Evolutionary conservation across 441 rosid genomes (phyloP), one percentile per base, ranked within the genome.

Genomic region (Euphorbia celastroides): DNA sequence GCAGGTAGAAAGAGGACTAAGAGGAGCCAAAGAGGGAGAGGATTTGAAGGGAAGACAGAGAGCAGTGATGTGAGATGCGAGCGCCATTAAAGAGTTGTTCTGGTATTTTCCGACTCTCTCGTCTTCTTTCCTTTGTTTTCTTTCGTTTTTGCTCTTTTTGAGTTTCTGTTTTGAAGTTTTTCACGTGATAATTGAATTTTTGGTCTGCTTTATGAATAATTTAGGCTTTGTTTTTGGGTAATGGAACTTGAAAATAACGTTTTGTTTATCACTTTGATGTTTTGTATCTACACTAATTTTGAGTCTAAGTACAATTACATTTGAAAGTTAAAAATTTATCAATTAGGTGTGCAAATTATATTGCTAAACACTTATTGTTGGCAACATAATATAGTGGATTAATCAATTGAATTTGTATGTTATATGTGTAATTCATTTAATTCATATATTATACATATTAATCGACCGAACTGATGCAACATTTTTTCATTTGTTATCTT

Each of bases 71-170:
- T 72, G 76, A 28, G 77, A 69, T 26, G 81, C 11, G 42, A 60
- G 44, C 41, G 86, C 82, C 86, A 82, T 80, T 62, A 27, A 36
- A 6, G 61, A 26, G 56, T 51, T 52, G 20, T 52, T 3, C 7
- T 27, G 7, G 30, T 28, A 2, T 16, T 16, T 13, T 27, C 13
- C n/a, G 0, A 26, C 10, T 27, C 20, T 56, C 17, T 0, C 32
- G 2, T 26, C 2, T 11, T 14, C 3, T 30, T 17, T 26, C 23
- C 9, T 52, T 8, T 22, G 2, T 52, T 52, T 20, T 50, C n/a
- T 16, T 50, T 50, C n/a, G 7, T 38, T 9, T 38, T 38, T 38
- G 3, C 44, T 38, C 11, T 3, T 38, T 38, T 38, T 38, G 8
- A 9, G 13, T 38, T 9, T 3, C 12, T 7, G 44, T 14, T 38